Base-by-base conservation (phyloP, 1,139 yeast genomes). In the Suzukiozyma palmioleophila region DNA sequence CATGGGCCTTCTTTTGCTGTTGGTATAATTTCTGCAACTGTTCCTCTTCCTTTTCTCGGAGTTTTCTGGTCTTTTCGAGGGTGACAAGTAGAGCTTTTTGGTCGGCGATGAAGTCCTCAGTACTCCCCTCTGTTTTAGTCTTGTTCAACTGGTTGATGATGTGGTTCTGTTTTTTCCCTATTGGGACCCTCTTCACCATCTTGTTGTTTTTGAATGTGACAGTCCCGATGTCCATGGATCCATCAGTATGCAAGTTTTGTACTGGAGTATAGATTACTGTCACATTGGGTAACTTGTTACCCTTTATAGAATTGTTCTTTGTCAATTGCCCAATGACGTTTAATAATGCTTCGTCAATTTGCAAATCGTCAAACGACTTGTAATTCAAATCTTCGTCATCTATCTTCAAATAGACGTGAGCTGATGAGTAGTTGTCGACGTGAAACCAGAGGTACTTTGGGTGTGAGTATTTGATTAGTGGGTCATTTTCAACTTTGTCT, bases 381-480 rank as follows among this genome's bases (percentile, higher is more conserved):
- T 48, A 41, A 32, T 45, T 36, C 11, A 54, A 51, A 38, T 59
- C 56, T 25, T 75, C 78, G 31, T 70, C 76, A 15, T 71, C 71
- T 27, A 84, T 60, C 40, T 87, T 76, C 26, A 85, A 60, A 51
- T 87, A 87, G n/a, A 87, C 73, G 56, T 87, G 95, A 0, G 94
- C 95, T 33, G 90, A 82, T 9, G 90, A 81, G 39, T 80, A 69
- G 49, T 83, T 84, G 51, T 85, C 94, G 8, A 83, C 90, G 57
- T 86, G 95, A 53, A 87, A 86, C 94, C 96, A 87, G 8, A 84
- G 65, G 54, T 84, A 85, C 43, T 75, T 77, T 12, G 81, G 81
- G 48, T 77, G 73, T 0, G 92, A 88, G 52, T 79, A 74, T 53
- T 79, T 80, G 43, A 87, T 82, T 43, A 87, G 62, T 21, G 79